phyloP scores from a whole-genome alignment of 192 early-diverging fungal genomes.

The Allomyces arbusculus region DNA sequence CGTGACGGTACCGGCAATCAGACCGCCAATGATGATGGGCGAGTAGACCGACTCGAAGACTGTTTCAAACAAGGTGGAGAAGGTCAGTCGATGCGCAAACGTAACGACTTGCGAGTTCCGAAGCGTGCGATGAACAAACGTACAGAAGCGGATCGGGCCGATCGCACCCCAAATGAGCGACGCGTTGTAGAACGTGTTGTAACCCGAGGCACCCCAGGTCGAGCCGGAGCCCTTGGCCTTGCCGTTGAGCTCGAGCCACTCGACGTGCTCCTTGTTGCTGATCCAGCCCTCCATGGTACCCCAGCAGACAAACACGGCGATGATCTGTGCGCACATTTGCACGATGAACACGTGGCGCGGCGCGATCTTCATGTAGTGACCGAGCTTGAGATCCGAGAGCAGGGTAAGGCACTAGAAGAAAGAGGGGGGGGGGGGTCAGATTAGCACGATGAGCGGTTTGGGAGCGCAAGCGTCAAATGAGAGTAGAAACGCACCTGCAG shows the following conservation, averaged over 20 bases:
- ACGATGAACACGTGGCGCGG: slow-evolving; percentile 39
- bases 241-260: not conserved
- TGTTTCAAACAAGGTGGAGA: no score
- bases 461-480: not conserved
- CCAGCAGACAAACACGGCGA: slow-evolving; percentile 32
- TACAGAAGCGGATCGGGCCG: slow-evolving; percentile 38
- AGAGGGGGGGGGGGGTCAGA: no score
- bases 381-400: slow-evolving; percentile 35
- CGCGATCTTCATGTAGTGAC: slow-evolving; percentile 50
- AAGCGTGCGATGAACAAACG: no score
- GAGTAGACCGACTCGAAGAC: not conserved
- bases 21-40: not conserved
- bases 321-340: slow-evolving; percentile 33
- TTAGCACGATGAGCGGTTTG: no score
- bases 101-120: slow-evolving; percentile 1
- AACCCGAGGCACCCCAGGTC: not conserved
- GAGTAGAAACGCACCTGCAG: slow-evolving; percentile 1
- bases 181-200: slow-evolving; percentile 39
- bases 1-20: not conserved
- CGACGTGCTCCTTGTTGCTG: slow-evolving; percentile 9
- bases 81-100: no score
- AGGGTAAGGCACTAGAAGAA: slow-evolving; percentile 17
- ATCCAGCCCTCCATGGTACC: slow-evolving; percentile 22
- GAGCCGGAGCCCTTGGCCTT: not conserved
- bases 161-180: slow-evolving; percentile 66